These are phyloP conservation scores for Penicillium aurantiogriseum DNA, from an alignment of 2,329 filamentous ascomycete genomes.

Conservation along the genomic window DNA sequence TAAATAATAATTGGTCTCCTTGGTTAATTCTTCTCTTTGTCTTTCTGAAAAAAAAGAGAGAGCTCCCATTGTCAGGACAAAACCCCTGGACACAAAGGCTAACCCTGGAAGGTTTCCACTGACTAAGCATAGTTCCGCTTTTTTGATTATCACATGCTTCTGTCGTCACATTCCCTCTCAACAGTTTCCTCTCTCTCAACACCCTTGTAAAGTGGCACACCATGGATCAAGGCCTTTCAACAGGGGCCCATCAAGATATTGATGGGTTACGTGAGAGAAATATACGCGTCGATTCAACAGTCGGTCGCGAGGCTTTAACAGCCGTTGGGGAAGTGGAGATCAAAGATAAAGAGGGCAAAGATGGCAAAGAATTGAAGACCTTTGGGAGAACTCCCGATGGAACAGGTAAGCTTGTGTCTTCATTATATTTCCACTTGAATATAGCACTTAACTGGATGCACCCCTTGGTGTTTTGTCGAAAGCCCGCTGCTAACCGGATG, in stretches of 20 bases:
- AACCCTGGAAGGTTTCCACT: background rate
- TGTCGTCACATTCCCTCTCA: conserved; percentile 21
- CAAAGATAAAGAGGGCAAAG: conserved; percentile 50
- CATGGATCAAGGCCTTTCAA: conserved; percentile 42
- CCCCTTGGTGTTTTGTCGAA: conserved; percentile 5
- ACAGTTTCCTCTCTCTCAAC: conserved; percentile 23
- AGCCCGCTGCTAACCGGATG: conserved; percentile 19
- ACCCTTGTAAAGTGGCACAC: conserved; percentile 15
- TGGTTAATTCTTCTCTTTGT: background rate
- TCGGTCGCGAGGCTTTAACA: conserved; percentile 47
- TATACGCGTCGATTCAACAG: conserved; percentile 44
- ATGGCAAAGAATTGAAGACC: conserved; percentile 67
- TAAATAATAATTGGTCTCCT: conserved; percentile 4
- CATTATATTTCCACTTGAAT: background rate
- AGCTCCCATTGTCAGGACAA: background rate
- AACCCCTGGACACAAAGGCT: background rate
- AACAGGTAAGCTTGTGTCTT: conserved; percentile 65
- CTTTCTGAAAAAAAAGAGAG: background rate
- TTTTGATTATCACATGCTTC: conserved; percentile 27
- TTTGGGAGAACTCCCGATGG: conserved; percentile 90
- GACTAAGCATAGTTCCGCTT: conserved; percentile 13
- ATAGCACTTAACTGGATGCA: background rate
- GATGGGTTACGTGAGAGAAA: conserved; percentile 51
- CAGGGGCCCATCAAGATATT: conserved; percentile 34
- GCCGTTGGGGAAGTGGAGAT: conserved; percentile 41